Percentiles rank a stretch among this genome's conserved stretches.
phyloP scores from a whole-genome alignment of 2,329 filamentous ascomycete genomes.

The Juglanconis sp. region DNA sequence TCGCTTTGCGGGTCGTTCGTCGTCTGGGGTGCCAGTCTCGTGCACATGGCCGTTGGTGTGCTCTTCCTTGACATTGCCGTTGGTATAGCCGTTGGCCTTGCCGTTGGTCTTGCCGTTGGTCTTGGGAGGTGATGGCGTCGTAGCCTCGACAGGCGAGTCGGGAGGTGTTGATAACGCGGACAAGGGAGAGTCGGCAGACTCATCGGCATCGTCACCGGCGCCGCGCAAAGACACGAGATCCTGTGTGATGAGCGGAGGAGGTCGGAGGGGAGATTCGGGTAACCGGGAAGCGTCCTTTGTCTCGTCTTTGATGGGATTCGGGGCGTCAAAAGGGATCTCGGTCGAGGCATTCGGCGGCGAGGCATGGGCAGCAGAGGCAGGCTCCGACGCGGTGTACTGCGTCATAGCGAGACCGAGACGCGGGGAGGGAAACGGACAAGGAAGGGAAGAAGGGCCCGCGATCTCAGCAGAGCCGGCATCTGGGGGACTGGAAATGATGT shows the following conservation, averaged over 20 bases:
- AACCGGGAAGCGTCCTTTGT: neutral
- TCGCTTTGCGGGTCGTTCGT: slow-evolving; percentile 60
- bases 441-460: slow-evolving; percentile 44
- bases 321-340: neutral
- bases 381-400: slow-evolving; percentile 38
- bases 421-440: slow-evolving; percentile 26
- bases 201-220: neutral
- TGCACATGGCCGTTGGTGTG: slow-evolving; percentile 19
- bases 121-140: neutral
- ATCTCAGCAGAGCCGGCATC: slow-evolving; percentile 58
- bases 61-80: slow-evolving; percentile 25
- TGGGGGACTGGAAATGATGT: slow-evolving; percentile 53
- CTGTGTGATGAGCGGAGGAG: slow-evolving; percentile 9
- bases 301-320: neutral
- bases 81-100: slow-evolving; percentile 18
- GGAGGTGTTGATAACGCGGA: slow-evolving; percentile 13
- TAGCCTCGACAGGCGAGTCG: slow-evolving; percentile 5
- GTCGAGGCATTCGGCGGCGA: neutral
- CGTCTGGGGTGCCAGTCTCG: slow-evolving; percentile 27
- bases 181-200: slow-evolving; percentile 15
- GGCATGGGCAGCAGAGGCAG: neutral
- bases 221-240: neutral
- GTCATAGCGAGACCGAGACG: slow-evolving; percentile 51
- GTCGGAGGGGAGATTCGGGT: neutral
- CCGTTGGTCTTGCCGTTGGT: neutral